Base-by-base conservation (phyloP, 805 yeast genomes). In the Barnettozyma californica region DNA sequence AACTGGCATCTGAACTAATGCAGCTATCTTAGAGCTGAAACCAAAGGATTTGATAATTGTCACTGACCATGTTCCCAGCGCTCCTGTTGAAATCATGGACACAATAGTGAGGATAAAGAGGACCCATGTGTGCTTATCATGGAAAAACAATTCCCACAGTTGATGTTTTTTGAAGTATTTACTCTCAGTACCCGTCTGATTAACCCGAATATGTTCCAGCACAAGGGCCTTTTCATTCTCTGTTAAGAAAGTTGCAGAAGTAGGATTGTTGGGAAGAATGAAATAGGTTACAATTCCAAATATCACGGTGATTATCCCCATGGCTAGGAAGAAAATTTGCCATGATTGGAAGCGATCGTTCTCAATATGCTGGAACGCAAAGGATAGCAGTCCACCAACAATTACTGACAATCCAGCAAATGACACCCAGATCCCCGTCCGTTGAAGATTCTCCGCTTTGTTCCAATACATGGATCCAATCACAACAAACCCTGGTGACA, bases 391-490 rank as follows among this genome's bases (percentile, higher is more conserved):
- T 3, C 78, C 77, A 50, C 79, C 78, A 27, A 74, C 56, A 9
- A 74, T 68, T 29, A 69, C 70, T 37, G 74, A 74, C 3, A 70
- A 60, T 16, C 86, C 84, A 1, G 82, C 80, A 64, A 73, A 78
- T n/a, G 77, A 67, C 5, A 80, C 77, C 80, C 81, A 76, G 40
- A 70, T 68, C 7, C 82, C 82, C 40, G 79, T 77, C 59, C 82
- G 67, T 27, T 69, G 66, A 36, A 74, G 65, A 58, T 77, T 82
- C 51, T 78, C 82, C 5, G 68, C 59, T 47, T 74, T 75, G 35
- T 75, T 74, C 65, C 80, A 83, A 66, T 80, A 83, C 84, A 80
- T 80, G 25, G 84, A 76, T 35, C 82, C 77, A 39, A 82, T 71
- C 25, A 80, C 67, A 47, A 80, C 71, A 43, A 79, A 71, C 0